These are phyloP conservation scores for Trichoderma brevicompactum DNA, from an alignment of 2,329 filamentous ascomycete species.

Conservation along the genomic window DNA sequence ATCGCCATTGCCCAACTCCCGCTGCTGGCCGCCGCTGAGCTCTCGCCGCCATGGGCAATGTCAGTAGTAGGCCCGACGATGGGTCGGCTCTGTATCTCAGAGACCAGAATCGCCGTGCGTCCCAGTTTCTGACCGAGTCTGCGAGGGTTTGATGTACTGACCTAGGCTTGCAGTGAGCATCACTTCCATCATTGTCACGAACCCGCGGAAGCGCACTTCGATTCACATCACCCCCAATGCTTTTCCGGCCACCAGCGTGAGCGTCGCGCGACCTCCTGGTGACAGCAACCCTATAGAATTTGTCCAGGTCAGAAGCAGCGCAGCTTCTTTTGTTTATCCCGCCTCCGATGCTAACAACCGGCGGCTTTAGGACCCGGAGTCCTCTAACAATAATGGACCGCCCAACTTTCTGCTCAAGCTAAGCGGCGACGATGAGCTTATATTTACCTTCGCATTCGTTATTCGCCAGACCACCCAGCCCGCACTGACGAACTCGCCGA, in stretches of 20 bases:
- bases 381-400: conserved; percentile 48
- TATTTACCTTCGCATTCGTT: conserved; percentile 91
- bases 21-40: conserved; percentile 15
- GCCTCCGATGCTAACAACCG: conserved; percentile 25
- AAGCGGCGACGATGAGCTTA: conserved; percentile 86
- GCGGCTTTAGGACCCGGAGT: conserved; percentile 74
- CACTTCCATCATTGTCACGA: conserved; percentile 80
- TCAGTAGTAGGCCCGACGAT: conserved; percentile 87
- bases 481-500: conserved; percentile 48
- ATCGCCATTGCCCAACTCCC: conserved; percentile 25
- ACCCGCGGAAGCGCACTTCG: conserved; percentile 75
- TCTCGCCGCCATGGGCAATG: conserved; percentile 77
- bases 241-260: conserved; percentile 81
- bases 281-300: conserved; percentile 85
- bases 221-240: conserved; percentile 82
- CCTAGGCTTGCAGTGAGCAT: conserved; percentile 71
- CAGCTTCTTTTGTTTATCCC: conserved; percentile 30
- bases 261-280: conserved; percentile 70
- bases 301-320: conserved; percentile 71
- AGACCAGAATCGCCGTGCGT: conserved; percentile 89
- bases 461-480: conserved; percentile 57
- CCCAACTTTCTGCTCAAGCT: conserved; percentile 86
- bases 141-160: conserved; percentile 27
- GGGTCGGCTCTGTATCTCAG: conserved; percentile 78
- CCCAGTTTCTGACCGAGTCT: conserved; percentile 12